Percentiles rank a stretch among this genome's conserved stretches.
These are phyloP conservation scores for Yamadazyma triangularis DNA, from an alignment of 1,139 yeast species.

Conservation along the genomic window DNA sequence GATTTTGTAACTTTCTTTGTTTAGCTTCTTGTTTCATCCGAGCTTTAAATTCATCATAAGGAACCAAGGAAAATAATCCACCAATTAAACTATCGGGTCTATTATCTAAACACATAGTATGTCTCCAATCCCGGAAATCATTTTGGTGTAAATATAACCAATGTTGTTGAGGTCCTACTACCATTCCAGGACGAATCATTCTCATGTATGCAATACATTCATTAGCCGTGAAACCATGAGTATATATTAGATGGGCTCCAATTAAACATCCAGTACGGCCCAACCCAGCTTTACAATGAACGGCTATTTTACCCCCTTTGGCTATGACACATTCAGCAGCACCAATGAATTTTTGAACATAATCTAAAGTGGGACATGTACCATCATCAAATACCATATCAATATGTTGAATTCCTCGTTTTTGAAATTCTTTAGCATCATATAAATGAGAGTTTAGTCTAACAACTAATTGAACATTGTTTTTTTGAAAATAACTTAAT, in stretches of 20 bases:
- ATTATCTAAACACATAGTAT: conserved; percentile 79
- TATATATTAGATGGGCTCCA: conserved; percentile 93
- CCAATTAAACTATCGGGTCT: conserved; percentile 70
- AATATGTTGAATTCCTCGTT: conserved; percentile 78
- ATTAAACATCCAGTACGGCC: conserved; percentile 97
- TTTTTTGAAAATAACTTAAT: conserved; percentile 63
- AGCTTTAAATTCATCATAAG: conserved; percentile 50
- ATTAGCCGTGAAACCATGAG: conserved; percentile 94
- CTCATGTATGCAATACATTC: conserved; percentile 97
- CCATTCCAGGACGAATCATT: conserved; percentile 97
- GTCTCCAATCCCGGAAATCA: conserved; percentile 94
- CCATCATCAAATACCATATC: conserved; percentile 98
- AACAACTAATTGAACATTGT: conserved; percentile 83
- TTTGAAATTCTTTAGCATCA: conserved; percentile 78
- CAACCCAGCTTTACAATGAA: conserved; percentile 96
- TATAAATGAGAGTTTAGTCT: conserved; percentile 88
- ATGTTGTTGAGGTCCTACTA: conserved; percentile 98
- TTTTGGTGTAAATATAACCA: conserved; percentile 96
- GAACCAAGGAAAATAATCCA: conserved; percentile 68
- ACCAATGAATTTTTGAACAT: conserved; percentile 88
- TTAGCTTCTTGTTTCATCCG: conserved; percentile 44
- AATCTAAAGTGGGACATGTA: conserved; percentile 92
- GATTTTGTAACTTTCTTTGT: conserved; percentile 36
- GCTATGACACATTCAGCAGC: conserved; percentile 86
- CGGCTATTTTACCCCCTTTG: conserved; percentile 90